Evolutionary conservation across 2,329 filamentous ascomycete species (phyloP).

Genomic region (Verticillium albo-atrum): DNA sequence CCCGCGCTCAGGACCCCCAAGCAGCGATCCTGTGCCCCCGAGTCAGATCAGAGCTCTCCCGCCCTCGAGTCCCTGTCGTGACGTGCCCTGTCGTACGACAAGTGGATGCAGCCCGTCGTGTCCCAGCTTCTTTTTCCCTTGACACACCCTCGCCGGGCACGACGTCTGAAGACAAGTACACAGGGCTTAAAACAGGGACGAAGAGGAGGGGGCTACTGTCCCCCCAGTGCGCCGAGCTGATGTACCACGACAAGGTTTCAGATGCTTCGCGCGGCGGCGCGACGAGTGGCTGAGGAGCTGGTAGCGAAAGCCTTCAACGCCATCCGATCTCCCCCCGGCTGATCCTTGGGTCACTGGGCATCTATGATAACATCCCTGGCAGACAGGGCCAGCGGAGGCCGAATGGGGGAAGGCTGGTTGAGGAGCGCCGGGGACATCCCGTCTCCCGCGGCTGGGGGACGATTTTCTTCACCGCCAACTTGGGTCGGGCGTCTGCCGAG

Average conservation of each 20-base stretch:
- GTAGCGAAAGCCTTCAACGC: conserved; percentile 3
- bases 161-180: neutral
- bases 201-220: neutral
- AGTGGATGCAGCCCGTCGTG: neutral
- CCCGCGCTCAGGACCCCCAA: neutral
- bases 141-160: neutral
- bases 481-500: conserved; percentile 11
- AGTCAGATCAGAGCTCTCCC: neutral
- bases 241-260: conserved; percentile 11
- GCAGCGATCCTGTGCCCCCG: neutral
- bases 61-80: neutral
- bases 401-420: conserved; percentile 7
- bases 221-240: neutral
- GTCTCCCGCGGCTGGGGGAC: neutral
- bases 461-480: conserved; percentile 16
- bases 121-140: neutral
- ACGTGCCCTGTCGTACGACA: neutral
- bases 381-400: conserved; percentile 6
- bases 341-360: neutral
- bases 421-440: conserved; percentile 8
- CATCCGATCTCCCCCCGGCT: neutral
- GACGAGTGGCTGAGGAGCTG: conserved; percentile 6
- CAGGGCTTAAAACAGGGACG: neutral
- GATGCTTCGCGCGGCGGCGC: conserved; percentile 6
- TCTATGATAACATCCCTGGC: conserved; percentile 3